These are phyloP conservation scores for Thinopyrum elongatum DNA, from an alignment of 176 grass and related monocot genomes.

Conservation along the genomic window DNA sequence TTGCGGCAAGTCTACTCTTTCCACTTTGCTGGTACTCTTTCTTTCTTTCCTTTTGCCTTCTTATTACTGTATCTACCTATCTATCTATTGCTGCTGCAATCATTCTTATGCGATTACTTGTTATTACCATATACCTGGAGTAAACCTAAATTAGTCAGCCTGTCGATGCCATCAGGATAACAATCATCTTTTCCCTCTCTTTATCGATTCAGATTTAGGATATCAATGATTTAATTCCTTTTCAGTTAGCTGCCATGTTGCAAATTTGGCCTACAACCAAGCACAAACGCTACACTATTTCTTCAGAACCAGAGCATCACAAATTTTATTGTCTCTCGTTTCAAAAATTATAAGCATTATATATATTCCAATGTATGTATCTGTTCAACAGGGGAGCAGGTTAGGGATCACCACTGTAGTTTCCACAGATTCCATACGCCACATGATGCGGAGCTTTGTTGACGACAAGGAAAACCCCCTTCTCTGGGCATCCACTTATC, in stretches of 20 bases:
- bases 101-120: background rate
- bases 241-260: background rate
- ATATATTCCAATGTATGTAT: constrained; percentile 9
- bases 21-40: constrained; percentile 69
- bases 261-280: background rate
- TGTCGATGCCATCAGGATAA: background rate
- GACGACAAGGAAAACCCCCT: constrained; percentile 90
- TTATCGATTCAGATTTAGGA: background rate
- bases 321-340: background rate
- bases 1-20: constrained; percentile 95
- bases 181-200: background rate
- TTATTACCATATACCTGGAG: too few species aligned
- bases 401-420: constrained; percentile 85
- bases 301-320: background rate
- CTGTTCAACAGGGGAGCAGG: constrained; percentile 67
- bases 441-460: constrained; percentile 96
- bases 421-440: constrained; percentile 91
- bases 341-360: background rate
- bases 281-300: background rate
- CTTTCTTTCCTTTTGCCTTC: background rate
- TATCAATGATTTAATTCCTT: background rate
- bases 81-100: background rate
- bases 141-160: background rate
- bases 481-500: constrained; percentile 97
- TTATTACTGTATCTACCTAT: background rate